These are phyloP conservation scores for Crithidia expoeki DNA, from an alignment of 208 protist genomes.

Conservation along the genomic window DNA sequence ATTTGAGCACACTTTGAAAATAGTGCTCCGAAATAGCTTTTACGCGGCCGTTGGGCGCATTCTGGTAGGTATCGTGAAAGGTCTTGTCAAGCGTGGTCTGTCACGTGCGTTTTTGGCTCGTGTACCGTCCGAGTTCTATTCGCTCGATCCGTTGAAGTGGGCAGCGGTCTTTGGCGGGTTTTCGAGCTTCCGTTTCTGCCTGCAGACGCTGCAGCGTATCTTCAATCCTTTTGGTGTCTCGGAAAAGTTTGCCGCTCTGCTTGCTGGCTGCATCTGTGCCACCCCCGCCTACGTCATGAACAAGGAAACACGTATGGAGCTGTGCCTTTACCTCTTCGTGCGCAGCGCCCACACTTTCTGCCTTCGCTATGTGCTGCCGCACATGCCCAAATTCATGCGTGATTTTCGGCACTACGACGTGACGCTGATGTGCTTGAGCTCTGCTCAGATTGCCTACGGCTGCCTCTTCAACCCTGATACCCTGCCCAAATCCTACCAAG, in stretches of 20 bases:
- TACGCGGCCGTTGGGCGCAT: conserved; percentile 65
- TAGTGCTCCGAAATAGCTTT: conserved; percentile 70
- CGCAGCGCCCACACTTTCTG: conserved; percentile 71
- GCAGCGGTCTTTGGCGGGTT: conserved; percentile 69
- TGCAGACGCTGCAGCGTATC: conserved; percentile 45
- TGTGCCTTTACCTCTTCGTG: conserved; percentile 82
- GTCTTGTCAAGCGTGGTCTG: conserved; percentile 56
- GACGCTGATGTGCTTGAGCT: conserved; percentile 77
- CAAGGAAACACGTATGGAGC: conserved; percentile 67
- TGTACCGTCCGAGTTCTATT: conserved; percentile 65
- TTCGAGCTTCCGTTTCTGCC: conserved; percentile 70
- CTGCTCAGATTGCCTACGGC: conserved; percentile 80
- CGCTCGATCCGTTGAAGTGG: conserved; percentile 84
- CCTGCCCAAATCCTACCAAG: conserved; percentile 75
- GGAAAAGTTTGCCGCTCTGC: conserved; percentile 48
- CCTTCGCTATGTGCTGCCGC: conserved; percentile 62
- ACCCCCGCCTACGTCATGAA: conserved; percentile 80
- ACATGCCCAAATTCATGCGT: conserved; percentile 48
- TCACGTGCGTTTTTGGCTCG: conserved; percentile 30
- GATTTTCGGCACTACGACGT: conserved; percentile 84
- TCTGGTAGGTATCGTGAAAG: conserved; percentile 71
- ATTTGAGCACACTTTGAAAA: conserved; percentile 46
- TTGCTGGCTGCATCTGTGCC: conserved; percentile 69
- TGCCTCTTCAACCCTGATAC: conserved; percentile 73
- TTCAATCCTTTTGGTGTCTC: conserved; percentile 32